Conservation (phyloP, 306 rosid genomes). For the Vigna nakashimae region DNA sequence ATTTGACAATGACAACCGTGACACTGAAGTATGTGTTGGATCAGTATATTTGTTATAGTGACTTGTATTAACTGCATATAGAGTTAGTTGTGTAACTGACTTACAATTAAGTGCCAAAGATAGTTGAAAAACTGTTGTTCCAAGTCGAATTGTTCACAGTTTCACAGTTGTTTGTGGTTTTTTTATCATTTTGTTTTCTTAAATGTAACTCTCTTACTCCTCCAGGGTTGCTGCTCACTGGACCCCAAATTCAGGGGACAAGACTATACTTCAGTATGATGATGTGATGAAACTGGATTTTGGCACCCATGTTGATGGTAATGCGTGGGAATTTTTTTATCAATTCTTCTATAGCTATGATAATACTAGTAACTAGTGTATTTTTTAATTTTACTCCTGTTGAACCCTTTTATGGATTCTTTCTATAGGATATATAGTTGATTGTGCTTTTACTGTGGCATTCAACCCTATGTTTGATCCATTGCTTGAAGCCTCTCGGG, state of each 20-base stretch:
- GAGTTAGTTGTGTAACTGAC: too few species aligned
- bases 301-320: slow-evolving; percentile 97
- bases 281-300: slow-evolving; percentile 99
- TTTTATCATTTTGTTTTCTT: slow-evolving; percentile 26
- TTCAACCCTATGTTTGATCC: slow-evolving; percentile 95
- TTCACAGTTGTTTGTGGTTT: neutral
- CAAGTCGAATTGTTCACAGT: too few species aligned
- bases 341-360: slow-evolving; percentile 8
- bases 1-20: too few species aligned
- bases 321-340: neutral
- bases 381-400: slow-evolving; percentile 15
- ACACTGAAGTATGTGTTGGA: too few species aligned
- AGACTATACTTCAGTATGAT: slow-evolving; percentile 89
- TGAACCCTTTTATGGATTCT: slow-evolving; percentile 36
- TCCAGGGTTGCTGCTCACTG: slow-evolving; percentile 99
- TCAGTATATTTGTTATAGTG: too few species aligned
- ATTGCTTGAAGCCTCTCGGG: slow-evolving; percentile 95
- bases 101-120: too few species aligned
- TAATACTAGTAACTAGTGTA: slow-evolving; percentile 24
- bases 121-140: too few species aligned
- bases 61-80: too few species aligned
- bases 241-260: slow-evolving; percentile 97
- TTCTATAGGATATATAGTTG: slow-evolving; percentile 80
- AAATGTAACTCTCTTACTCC: slow-evolving; percentile 29
- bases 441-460: slow-evolving; percentile 96